Base-by-base conservation (phyloP, 176 grass and related monocot genomes). In the Rhynchospora breviuscula region DNA sequence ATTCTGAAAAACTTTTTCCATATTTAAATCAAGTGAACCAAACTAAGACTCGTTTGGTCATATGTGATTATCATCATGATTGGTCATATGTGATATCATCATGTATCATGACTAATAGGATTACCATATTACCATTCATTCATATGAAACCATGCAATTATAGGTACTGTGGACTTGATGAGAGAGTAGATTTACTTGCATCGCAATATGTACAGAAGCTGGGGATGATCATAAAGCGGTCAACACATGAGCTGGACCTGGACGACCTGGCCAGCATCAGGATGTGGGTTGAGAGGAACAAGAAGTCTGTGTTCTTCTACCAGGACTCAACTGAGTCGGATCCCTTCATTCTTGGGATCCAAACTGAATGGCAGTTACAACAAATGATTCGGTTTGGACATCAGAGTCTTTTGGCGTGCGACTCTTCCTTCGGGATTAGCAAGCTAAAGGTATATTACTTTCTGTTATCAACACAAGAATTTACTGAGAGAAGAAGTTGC, bases 211-310 rank as follows among this genome's bases (percentile, higher is more conserved):
- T 97, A 21, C 94, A 97, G 63, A 97, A 97, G 88, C 85, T 97
- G 79, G 94, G 91, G 64, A 97, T 94, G 94, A 97, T 97, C 79
- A 97, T 97, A 81, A 97, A 94, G 85, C 91, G 94, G 47, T 97
- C 94, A 25, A 97, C 94, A 10, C 94, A 94, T 86, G 91, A 97
- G 85, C 63, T 97, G 75, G 94, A 97, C 90, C 59, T 97, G 23
- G 89, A 97, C 81, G 94, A 92, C 77, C 91, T 85, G 84, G 91
- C 91, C 63, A 94, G 91, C 85, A 91, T 97, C 82, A 91, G 80
- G 56, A 97, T 97, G 86, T 97, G 91, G 94, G 91, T 94, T 17
- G 91, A 97, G 54, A 94, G 88, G 53, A 97, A 97, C 65, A 97
- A 83, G 82, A 97, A 94, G 82, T 97, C 91, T 1, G 86, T 97